phyloP scores from a whole-genome alignment of 257 asterid species.

The Apocynum venetum region DNA sequence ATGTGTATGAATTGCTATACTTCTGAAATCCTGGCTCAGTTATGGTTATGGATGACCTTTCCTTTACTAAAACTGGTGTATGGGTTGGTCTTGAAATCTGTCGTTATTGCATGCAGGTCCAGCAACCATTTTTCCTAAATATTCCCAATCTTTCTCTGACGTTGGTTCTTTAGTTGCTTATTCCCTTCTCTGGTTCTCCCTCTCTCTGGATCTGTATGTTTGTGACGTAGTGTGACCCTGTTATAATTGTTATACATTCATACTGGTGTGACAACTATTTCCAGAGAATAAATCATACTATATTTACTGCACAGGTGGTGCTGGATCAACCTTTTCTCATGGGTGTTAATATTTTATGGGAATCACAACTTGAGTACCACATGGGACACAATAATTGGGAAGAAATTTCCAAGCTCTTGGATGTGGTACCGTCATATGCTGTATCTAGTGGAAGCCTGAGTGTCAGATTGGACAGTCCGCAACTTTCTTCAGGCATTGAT shows the following conservation, averaged over 20 bases:
- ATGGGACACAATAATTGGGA: constrained; percentile 85
- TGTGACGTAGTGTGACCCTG: not conserved
- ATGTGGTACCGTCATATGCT: constrained; percentile 72
- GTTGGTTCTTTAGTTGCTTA: not conserved
- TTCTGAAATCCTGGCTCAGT: not conserved
- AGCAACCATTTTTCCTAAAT: not conserved
- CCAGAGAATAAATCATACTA: constrained; percentile 16
- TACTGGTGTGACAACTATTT: constrained; percentile 11
- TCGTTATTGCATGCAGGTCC: not conserved
- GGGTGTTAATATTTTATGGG: constrained; percentile 96
- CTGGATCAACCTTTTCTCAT: constrained; percentile 87
- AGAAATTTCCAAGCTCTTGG: constrained; percentile 82
- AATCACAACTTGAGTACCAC: constrained; percentile 91
- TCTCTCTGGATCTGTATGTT: not conserved
- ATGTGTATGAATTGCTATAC: not conserved
- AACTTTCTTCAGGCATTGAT: constrained; percentile 42
- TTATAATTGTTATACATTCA: not conserved
- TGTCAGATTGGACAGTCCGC: constrained; percentile 58
- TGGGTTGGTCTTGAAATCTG: not conserved
- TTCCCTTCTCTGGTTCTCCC: not conserved
- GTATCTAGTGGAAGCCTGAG: constrained; percentile 66
- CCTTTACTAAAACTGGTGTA: not conserved
- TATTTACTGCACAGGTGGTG: constrained; percentile 60
- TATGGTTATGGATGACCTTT: not conserved
- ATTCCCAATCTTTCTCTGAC: not conserved